These are phyloP conservation scores for Nemania diffusa DNA, from an alignment of 2,329 filamentous ascomycete genomes.

Conservation along the genomic window DNA sequence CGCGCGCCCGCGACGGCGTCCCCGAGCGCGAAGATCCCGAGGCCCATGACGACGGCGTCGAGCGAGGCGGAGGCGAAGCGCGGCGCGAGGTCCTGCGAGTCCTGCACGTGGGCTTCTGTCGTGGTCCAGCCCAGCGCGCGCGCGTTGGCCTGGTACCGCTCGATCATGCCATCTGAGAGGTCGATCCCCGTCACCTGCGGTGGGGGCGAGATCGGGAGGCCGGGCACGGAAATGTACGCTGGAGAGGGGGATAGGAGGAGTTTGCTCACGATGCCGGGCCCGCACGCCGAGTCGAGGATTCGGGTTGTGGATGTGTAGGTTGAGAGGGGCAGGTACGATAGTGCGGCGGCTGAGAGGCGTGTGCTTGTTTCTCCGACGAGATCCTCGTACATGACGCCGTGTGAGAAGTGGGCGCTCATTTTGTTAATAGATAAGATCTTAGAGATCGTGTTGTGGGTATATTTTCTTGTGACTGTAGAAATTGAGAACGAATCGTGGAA, in stretches of 20 bases:
- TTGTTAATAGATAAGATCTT: neutral
- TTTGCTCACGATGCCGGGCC: slow-evolving; percentile 43
- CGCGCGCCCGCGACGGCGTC: slow-evolving; percentile 36
- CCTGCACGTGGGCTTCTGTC: slow-evolving; percentile 35
- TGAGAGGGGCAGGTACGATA: slow-evolving; percentile 39
- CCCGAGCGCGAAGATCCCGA: slow-evolving; percentile 39
- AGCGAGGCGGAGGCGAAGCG: slow-evolving; percentile 37
- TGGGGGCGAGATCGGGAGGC: slow-evolving; percentile 36
- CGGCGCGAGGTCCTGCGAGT: slow-evolving; percentile 40
- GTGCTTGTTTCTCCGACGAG: slow-evolving; percentile 36
- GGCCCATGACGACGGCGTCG: slow-evolving; percentile 42
- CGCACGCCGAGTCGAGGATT: slow-evolving; percentile 44
- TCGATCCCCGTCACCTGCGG: slow-evolving; percentile 42
- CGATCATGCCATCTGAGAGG: slow-evolving; percentile 38
- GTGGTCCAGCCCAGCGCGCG: slow-evolving; percentile 36
- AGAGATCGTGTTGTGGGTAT: slow-evolving; percentile 11
- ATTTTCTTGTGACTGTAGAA: neutral
- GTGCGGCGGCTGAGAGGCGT: slow-evolving; percentile 38
- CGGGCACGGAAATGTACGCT: slow-evolving; percentile 33
- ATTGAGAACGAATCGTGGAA: neutral
- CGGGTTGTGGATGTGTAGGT: slow-evolving; percentile 39
- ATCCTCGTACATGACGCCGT: slow-evolving; percentile 36
- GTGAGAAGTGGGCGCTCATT: neutral
- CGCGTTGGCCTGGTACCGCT: slow-evolving; percentile 36
- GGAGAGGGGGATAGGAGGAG: slow-evolving; percentile 40